Evolutionary conservation across 441 rosid genomes (phyloP), one percentile per base, ranked within the genome.

Genomic region (Brassica hybrid): DNA sequence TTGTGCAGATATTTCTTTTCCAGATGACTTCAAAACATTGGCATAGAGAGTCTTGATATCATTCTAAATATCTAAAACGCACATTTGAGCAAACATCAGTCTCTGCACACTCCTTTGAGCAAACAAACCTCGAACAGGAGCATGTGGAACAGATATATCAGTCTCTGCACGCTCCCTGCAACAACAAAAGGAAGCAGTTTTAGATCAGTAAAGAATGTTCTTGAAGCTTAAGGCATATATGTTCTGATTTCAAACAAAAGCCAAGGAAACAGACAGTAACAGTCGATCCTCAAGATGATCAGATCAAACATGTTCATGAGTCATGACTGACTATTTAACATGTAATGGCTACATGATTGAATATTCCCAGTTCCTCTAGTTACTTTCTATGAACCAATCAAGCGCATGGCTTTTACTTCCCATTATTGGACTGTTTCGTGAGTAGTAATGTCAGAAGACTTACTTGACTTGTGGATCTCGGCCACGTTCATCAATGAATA

Each of bases 401-500:
- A 59, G 36, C 34, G 43, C 17, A n/a, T 76, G 61, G 13, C 50
- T 34, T 34, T 50, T 70, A 64, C 52, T 59, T 71, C 43, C 56
- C 27, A 32, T 25, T 27, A 30, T 30, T 30, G 34, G 14, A 14
- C 19, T 48, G 7, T 72, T 45, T 52, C 5, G 6, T 67, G 50
- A 67, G 56, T 38, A 56, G 61, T 36, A 54, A 43, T 69, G 75
- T 27, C 65, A 45, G 41, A 73, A 11, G 30, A 71, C 84, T 73
- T 83, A 88, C 95, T 87, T 83, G 91, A 83, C 76, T 83, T 88
- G 17, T 80, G 83, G 74, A 54, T 36, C 83, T 90, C 98, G 2
- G 89, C 81, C 71, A 93, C 91, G 48, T 82, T 83, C 93, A 88
- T 81, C 66, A 95, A 87, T 70, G 88, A 95, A 93, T 66, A 89